phyloP scores from a whole-genome alignment of 352 stramenopile genomes.

The Pythium rhizo-oryzae region DNA sequence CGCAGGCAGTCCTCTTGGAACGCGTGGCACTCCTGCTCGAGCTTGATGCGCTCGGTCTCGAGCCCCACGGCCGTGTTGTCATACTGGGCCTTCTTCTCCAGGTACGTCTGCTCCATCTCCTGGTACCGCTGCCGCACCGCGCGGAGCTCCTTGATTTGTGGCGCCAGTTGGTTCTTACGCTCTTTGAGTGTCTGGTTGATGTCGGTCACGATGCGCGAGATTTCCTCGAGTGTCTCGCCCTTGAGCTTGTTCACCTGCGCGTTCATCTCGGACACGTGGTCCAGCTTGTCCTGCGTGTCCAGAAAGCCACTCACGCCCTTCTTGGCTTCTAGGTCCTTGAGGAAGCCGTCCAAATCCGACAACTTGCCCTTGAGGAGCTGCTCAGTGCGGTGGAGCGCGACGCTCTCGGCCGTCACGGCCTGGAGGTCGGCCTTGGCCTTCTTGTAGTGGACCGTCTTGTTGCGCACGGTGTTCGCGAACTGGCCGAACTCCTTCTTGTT shows the following conservation, averaged over 20 bases:
- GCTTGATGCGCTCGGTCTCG: constrained; percentile 87
- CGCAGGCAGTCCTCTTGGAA: constrained; percentile 89
- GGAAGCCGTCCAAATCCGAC: constrained; percentile 83
- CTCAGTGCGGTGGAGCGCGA: constrained; percentile 92
- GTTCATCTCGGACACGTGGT: constrained; percentile 88
- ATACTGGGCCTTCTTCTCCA: constrained; percentile 89
- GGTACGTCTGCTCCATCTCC: constrained; percentile 89
- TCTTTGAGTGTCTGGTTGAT: constrained; percentile 92
- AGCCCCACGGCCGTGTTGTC: constrained; percentile 88
- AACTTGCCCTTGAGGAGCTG: constrained; percentile 89
- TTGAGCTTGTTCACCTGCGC: constrained; percentile 91
- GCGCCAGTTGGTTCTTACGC: constrained; percentile 91
- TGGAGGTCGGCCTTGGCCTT: constrained; percentile 88
- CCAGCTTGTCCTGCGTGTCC: constrained; percentile 87
- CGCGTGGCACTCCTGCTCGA: constrained; percentile 89
- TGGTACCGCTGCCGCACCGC: constrained; percentile 88
- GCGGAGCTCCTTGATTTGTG: constrained; percentile 92
- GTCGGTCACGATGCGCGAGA: constrained; percentile 90
- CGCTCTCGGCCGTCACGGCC: constrained; percentile 83
- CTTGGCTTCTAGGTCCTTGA: constrained; percentile 81
- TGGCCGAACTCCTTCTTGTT: constrained; percentile 90
- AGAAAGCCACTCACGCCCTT: constrained; percentile 88
- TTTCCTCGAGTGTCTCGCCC: constrained; percentile 93
- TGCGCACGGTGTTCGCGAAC: constrained; percentile 86
- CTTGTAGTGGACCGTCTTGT: constrained; percentile 94